Base-by-base conservation (phyloP, 1,284 basidiomycete genomes). In the Cutaneotrichosporon cutaneum region DNA sequence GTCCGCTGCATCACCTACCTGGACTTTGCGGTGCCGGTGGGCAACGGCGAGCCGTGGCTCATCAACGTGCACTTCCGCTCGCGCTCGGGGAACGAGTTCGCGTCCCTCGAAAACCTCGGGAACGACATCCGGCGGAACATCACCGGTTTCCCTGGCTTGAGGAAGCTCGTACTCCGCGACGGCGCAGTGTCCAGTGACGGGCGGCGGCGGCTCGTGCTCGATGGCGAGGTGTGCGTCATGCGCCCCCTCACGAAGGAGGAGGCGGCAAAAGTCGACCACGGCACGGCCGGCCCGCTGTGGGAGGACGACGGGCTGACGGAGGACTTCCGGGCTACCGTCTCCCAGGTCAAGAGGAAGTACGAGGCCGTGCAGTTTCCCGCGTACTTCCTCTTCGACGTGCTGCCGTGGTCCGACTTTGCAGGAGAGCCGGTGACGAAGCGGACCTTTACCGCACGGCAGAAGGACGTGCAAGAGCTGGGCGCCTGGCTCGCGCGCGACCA, bases 161-260 rank as follows among this genome's bases (percentile, higher is more conserved):
- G 50, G 11, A 45, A 68, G 13, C 64, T 59, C 59, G 56, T 73
- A 18, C 60, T 62, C 11, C 44, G 54, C 2, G 70, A 71, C 60
- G 59, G 62, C 3, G 21, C 27, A 3, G 16, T 8, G 3, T n/a
- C 21, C 53, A n/a, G 18, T 50, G 63, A 61, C 2, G 54, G 50
- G 2, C 56, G 70, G n/a, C 71, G 74, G 54, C 71, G 77, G 3
- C 63, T 80, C 9, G 73, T 80, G 2, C 62, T 80, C 10, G 78
- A 80, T 60, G 77, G 78, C 14, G 78, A 80, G 61, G 68, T 77
- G 8, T 78, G 77, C 56, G 70, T 73, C 10, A 70, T 79, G 69
- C 59, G 68, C 2, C 47, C 39, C 7, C 24, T 59, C 13, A 48
- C 47, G 0, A 1, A 9, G 3, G 48, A 26, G 1, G 58, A 56